These are phyloP conservation scores for Calonectria pteridis DNA, from an alignment of 2,329 filamentous ascomycete genomes.

Conservation along the genomic window DNA sequence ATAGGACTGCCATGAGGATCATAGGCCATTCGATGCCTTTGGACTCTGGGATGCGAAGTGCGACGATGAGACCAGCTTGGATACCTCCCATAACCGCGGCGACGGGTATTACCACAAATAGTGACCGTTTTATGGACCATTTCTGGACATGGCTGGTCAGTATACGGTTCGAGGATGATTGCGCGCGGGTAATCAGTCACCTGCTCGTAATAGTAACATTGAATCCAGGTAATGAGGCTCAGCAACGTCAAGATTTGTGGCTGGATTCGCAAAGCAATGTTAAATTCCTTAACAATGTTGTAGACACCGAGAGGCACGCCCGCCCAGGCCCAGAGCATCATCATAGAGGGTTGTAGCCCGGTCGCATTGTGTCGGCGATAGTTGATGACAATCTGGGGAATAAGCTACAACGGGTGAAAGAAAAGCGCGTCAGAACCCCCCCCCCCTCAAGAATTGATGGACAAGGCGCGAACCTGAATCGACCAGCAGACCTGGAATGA, in stretches of 20 bases:
- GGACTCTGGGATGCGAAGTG: constrained; percentile 59
- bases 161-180: neutral
- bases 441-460: neutral
- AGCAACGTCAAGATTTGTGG: constrained; percentile 58
- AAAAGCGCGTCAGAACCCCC: neutral
- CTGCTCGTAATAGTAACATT: constrained; percentile 58
- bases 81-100: constrained; percentile 69
- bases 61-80: constrained; percentile 71
- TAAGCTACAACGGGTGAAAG: constrained; percentile 59
- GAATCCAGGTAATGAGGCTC: constrained; percentile 58
- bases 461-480: constrained; percentile 6
- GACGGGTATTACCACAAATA: constrained; percentile 63
- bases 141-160: constrained; percentile 52
- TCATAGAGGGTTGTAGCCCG: constrained; percentile 77
- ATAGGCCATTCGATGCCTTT: constrained; percentile 69
- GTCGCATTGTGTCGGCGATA: constrained; percentile 74
- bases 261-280: constrained; percentile 56
- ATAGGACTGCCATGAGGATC: constrained; percentile 75
- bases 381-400: constrained; percentile 79
- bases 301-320: constrained; percentile 73
- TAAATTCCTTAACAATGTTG: constrained; percentile 58
- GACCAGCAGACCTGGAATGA: constrained; percentile 13
- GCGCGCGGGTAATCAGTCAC: constrained; percentile 25
- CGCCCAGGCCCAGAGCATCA: constrained; percentile 78
- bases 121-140: constrained; percentile 64